Percentiles rank a stretch among this genome's conserved stretches.
Conservation (phyloP, 208 protist species). For the Polymyxa betae region DNA sequence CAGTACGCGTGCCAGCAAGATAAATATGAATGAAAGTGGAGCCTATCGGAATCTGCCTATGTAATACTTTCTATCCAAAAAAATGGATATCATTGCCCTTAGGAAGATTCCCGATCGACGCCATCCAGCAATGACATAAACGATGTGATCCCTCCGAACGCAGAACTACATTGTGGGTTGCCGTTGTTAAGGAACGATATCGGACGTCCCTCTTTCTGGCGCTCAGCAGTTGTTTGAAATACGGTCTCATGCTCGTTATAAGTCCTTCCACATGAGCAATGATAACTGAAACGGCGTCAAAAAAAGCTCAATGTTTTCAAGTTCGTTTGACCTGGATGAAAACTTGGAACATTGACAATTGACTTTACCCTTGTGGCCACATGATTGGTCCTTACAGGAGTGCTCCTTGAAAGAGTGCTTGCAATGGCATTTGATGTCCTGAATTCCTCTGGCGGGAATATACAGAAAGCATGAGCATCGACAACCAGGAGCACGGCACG, state of each 20-base stretch:
- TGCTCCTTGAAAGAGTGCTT: slow-evolving; percentile 43
- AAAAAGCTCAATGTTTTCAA: not conserved
- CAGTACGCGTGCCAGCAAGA: too few relatives aligned
- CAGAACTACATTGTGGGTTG: not conserved
- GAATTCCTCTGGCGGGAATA: slow-evolving; percentile 6
- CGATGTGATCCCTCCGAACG: slow-evolving; percentile 14
- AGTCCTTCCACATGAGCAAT: not conserved
- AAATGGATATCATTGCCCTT: too few relatives aligned
- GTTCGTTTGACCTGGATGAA: not conserved
- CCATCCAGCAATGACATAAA: slow-evolving; percentile 10
- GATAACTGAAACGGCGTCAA: not conserved
- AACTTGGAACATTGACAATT: not conserved
- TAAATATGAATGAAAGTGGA: too few relatives aligned
- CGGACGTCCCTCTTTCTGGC: not conserved
- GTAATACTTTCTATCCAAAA: too few relatives aligned
- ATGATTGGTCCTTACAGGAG: not conserved
- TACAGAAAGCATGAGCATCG: not conserved
- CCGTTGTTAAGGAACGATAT: not conserved
- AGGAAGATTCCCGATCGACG: not conserved
- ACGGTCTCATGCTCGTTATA: not conserved
- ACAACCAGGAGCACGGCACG: not conserved
- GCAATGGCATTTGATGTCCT: slow-evolving; percentile 50
- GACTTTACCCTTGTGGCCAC: too few relatives aligned
- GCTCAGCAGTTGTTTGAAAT: not conserved
- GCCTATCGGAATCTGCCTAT: too few relatives aligned